These are phyloP conservation scores for Globisporangium irregulare DNA, from an alignment of 352 stramenopile genomes.

Conservation along the genomic window DNA sequence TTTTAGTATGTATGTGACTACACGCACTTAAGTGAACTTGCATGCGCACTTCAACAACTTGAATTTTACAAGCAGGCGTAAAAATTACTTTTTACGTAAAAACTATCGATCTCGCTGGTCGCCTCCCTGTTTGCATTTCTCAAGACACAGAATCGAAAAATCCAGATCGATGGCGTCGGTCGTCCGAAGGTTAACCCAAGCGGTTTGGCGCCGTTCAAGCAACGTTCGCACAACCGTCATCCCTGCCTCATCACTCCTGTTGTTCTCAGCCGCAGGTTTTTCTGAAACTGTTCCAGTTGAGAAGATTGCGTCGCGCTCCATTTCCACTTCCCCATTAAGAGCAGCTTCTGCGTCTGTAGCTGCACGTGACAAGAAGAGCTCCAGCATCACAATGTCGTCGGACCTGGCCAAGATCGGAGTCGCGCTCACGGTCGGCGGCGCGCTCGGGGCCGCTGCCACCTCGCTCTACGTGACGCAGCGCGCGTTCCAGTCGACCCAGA, in stretches of 20 bases:
- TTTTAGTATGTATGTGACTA: too few relatives aligned
- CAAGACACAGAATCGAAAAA: slow-evolving; percentile 7
- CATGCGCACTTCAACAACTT: too few relatives aligned
- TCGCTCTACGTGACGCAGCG: slow-evolving; percentile 25
- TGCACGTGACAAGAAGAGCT: not conserved
- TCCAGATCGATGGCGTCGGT: slow-evolving; percentile 10
- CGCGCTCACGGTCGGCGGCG: slow-evolving; percentile 42
- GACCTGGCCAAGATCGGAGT: slow-evolving; percentile 44
- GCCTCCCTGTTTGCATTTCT: too few relatives aligned
- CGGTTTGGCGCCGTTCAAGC: not conserved
- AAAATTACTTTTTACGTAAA: too few relatives aligned
- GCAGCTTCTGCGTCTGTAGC: not conserved
- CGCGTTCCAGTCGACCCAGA: slow-evolving; percentile 11
- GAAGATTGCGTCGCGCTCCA: not conserved
- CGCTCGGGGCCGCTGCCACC: slow-evolving; percentile 37
- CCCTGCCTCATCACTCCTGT: not conserved
- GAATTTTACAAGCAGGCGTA: too few relatives aligned
- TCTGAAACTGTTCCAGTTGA: not conserved
- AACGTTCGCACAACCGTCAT: slow-evolving; percentile 8
- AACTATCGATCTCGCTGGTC: too few relatives aligned
- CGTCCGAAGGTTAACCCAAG: slow-evolving; percentile 8
- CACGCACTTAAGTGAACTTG: too few relatives aligned
- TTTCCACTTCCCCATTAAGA: not conserved
- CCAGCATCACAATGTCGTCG: slow-evolving; percentile 25
- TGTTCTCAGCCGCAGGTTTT: slow-evolving; percentile 10